Evolutionary conservation across 305 asterid species (phyloP).

Genomic region (Solanum chacoense): DNA sequence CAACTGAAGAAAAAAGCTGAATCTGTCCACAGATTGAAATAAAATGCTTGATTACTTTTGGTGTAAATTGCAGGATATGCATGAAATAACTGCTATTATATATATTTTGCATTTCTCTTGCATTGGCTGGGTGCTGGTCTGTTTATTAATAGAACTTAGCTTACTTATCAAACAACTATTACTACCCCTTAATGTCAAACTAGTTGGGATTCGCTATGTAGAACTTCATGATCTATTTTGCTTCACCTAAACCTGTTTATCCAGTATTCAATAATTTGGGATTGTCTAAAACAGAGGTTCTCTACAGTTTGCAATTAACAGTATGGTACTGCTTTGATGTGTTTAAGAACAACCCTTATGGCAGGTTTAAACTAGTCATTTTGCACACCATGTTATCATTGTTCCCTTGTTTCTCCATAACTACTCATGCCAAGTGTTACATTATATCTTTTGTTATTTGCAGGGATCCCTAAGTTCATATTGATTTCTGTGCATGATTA

Average conservation of each 20-base stretch:
- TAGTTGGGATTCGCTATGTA: neutral
- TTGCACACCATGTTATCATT: neutral
- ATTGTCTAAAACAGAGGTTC: neutral
- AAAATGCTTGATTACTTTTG: neutral
- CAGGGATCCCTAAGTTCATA: slow-evolving; percentile 87
- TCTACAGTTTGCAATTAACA: neutral
- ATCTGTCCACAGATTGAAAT: neutral
- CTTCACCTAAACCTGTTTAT: neutral
- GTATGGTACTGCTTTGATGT: neutral
- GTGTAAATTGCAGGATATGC: neutral
- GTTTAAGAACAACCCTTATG: neutral
- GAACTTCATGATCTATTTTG: neutral
- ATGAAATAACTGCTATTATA: neutral
- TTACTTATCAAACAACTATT: neutral
- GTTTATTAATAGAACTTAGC: neutral
- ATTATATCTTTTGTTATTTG: neutral
- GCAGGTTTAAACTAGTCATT: neutral
- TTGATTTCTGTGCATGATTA: slow-evolving; percentile 95
- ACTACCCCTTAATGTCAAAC: neutral
- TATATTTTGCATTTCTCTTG: neutral
- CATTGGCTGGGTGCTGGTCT: neutral
- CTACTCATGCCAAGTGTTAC: neutral
- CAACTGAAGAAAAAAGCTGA: neutral
- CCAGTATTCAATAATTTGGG: neutral
- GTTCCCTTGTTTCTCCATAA: neutral